A percentile compares a stretch with the other conserved stretches of the same genome.
Conservation (phyloP, 495 filamentous ascomycete genomes). For the Sabuloglossum arenarium region DNA sequence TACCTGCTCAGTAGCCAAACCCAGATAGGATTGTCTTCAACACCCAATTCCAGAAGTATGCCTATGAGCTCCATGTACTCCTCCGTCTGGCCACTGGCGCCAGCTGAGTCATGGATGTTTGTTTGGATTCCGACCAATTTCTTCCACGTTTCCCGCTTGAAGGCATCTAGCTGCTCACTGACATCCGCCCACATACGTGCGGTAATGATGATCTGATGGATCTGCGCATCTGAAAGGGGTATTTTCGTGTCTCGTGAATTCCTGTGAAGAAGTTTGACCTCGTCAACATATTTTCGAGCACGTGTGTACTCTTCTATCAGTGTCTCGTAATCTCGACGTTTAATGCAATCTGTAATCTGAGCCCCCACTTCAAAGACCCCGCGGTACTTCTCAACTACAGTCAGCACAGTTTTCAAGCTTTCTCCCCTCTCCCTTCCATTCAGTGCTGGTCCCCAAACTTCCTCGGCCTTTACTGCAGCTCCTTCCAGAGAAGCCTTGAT, state of each 20-base stretch:
- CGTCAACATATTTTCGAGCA: conserved; percentile 52
- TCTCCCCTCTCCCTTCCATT: conserved; percentile 86
- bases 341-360: conserved; percentile 64
- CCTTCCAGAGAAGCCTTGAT: conserved; percentile 76
- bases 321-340: conserved; percentile 68
- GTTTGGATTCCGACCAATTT: conserved; percentile 40
- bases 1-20: conserved; percentile 79
- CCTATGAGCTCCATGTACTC: conserved; percentile 80
- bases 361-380: conserved; percentile 61
- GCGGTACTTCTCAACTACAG: conserved; percentile 53
- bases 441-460: conserved; percentile 88
- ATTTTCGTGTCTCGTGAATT: conserved; percentile 24
- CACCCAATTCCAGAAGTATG: conserved; percentile 72
- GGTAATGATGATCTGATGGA: conserved; percentile 67
- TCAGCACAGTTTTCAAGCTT: conserved; percentile 50
- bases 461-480: conserved; percentile 80
- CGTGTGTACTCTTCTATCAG: conserved; percentile 70
- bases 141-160: conserved; percentile 79
- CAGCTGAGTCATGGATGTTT: conserved; percentile 18
- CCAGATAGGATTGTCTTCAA: conserved; percentile 91
- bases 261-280: conserved; percentile 41
- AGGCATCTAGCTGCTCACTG: conserved; percentile 56
- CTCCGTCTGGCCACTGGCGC: conserved; percentile 29
- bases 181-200: conserved; percentile 93
- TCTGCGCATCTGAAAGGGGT: conserved; percentile 46